phyloP scores from a whole-genome alignment of 306 rosid species.

The Castanea mollissima region DNA sequence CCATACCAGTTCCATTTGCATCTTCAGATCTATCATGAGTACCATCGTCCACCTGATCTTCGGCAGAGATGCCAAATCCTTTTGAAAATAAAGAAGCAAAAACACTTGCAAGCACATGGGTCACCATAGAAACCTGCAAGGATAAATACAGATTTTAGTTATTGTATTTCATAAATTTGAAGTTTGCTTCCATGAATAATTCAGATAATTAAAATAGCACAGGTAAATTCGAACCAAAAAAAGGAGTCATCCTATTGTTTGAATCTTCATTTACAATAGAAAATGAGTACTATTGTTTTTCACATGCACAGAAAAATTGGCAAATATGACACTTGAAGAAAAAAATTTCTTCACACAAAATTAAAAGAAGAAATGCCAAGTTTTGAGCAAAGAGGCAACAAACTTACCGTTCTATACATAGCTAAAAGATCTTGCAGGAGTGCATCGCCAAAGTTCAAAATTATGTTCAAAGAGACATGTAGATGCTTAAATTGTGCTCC shows the following conservation, averaged over 20 bases:
- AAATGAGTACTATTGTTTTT: too few species aligned
- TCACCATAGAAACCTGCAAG: conserved; percentile 70
- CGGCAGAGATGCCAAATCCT: conserved; percentile 65
- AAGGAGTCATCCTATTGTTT: too few species aligned
- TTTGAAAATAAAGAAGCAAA: conserved; percentile 58
- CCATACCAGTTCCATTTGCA: conserved; percentile 81
- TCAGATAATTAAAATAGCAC: neutral
- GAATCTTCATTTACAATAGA: too few species aligned
- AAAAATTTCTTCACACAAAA: neutral
- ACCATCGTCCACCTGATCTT: conserved; percentile 54
- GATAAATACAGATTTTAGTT: conserved; percentile 10
- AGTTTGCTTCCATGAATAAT: neutral
- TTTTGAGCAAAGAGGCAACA: neutral
- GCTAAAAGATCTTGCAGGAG: conserved; percentile 66
- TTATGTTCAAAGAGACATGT: conserved; percentile 31
- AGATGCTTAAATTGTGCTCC: conserved; percentile 55
- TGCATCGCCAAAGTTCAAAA: conserved; percentile 54
- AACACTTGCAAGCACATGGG: conserved; percentile 62
- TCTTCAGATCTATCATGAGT: conserved; percentile 45
- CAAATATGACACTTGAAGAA: too few species aligned
- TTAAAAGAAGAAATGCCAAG: neutral
- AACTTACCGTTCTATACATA: conserved; percentile 70
- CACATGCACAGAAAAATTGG: too few species aligned
- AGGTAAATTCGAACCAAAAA: neutral
- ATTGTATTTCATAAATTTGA: neutral